These are phyloP conservation scores for Coprinopsis sp. DNA, from an alignment of 768 basidiomycete genomes.

Conservation along the genomic window DNA sequence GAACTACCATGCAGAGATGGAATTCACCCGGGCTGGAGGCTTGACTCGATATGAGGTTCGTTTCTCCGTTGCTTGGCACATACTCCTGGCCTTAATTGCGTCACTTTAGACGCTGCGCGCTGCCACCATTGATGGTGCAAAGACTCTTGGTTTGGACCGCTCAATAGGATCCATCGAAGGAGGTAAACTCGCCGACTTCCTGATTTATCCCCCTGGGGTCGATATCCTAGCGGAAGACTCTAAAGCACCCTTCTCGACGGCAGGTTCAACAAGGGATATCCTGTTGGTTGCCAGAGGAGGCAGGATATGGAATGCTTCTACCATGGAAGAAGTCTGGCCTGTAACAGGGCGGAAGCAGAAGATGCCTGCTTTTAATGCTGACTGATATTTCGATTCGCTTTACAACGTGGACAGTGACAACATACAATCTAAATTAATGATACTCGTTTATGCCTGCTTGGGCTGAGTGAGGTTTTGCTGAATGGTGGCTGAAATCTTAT, in stretches of 20 bases:
- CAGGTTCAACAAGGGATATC: constrained; percentile 43
- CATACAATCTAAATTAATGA: too few relatives aligned
- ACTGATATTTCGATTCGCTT: too few relatives aligned
- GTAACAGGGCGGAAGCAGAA: constrained; percentile 48
- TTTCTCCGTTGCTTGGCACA: background rate
- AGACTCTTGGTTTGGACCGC: constrained; percentile 55
- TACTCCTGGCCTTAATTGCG: background rate
- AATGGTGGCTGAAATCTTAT: too few relatives aligned
- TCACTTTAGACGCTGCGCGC: constrained; percentile 57
- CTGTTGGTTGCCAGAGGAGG: constrained; percentile 60
- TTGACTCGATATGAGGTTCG: constrained; percentile 65
- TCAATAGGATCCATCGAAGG: constrained; percentile 59
- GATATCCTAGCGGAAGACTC: constrained; percentile 48
- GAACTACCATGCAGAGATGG: constrained; percentile 78
- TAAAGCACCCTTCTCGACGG: constrained; percentile 9
- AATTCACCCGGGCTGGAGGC: constrained; percentile 58
- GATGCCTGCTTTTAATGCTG: constrained; percentile 57
- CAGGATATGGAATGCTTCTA: constrained; percentile 63
- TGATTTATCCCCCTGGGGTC: constrained; percentile 59
- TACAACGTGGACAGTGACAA: too few relatives aligned
- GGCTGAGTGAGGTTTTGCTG: too few relatives aligned
- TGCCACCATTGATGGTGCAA: constrained; percentile 62
- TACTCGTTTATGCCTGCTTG: too few relatives aligned
- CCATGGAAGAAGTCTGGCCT: constrained; percentile 73
- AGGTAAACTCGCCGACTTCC: constrained; percentile 69